These are phyloP conservation scores for Apiospora koreana DNA, from an alignment of 2,329 filamentous ascomycete species.

Conservation along the genomic window DNA sequence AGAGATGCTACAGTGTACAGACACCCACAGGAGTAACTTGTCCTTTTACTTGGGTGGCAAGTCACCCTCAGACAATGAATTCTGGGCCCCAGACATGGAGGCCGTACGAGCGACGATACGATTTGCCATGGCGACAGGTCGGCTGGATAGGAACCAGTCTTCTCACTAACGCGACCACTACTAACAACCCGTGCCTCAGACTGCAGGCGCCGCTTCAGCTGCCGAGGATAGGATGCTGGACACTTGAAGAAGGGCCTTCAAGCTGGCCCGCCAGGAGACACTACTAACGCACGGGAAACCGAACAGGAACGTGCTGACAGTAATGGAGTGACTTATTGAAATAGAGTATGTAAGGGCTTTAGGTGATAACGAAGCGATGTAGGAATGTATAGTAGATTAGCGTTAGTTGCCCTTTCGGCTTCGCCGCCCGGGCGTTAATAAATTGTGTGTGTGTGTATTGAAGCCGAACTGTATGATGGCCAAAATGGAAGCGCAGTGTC, in stretches of 20 bases:
- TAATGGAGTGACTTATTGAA: too few species aligned
- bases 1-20: too few species aligned
- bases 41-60: not conserved
- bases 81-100: not conserved
- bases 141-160: not conserved
- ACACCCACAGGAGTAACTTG: not conserved
- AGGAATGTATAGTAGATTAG: not conserved
- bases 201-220: not conserved
- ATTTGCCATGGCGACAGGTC: not conserved
- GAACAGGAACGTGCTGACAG: too few species aligned
- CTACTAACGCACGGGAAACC: not conserved
- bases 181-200: not conserved
- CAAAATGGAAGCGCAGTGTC: too few species aligned
- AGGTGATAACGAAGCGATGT: not conserved
- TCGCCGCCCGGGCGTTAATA: not conserved
- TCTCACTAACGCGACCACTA: not conserved
- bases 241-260: too few species aligned
- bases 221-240: not conserved
- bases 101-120: too few species aligned
- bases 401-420: not conserved
- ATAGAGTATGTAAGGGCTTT: too few species aligned
- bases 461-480: too few species aligned
- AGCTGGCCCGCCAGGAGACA: not conserved
- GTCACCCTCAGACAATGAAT: not conserved
- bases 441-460: not conserved